Percentiles rank a stretch among this genome's conserved stretches.
phyloP scores from a whole-genome alignment of 345 rosid genomes.

The Sonneratia alba region DNA sequence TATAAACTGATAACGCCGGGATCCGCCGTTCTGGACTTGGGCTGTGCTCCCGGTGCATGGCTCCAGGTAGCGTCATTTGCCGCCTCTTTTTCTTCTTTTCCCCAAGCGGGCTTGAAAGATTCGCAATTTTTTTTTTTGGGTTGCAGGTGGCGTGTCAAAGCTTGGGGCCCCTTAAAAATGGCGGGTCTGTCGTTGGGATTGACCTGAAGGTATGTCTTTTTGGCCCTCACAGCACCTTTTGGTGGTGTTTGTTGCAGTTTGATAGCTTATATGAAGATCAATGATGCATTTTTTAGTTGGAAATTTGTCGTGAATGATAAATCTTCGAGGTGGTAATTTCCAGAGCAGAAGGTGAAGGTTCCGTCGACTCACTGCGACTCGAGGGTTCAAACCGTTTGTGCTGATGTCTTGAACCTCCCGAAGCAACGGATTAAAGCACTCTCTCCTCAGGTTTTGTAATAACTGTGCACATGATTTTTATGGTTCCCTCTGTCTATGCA shows the following conservation, averaged over 20 bases:
- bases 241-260: not conserved
- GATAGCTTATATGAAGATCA: not conserved
- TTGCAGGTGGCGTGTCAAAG: conserved; percentile 88
- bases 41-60: conserved; percentile 99
- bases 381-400: conserved; percentile 68
- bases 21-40: conserved; percentile 86
- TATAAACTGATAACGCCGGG: conserved; percentile 71
- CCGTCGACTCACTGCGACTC: conserved; percentile 73
- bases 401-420: conserved; percentile 63
- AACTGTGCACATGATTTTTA: not conserved
- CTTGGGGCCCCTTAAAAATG: conserved; percentile 69
- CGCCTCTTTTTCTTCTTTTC: not conserved
- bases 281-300: not conserved
- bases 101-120: not conserved
- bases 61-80: conserved; percentile 50
- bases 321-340: conserved; percentile 16
- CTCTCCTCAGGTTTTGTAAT: conserved; percentile 58
- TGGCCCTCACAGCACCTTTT: not conserved
- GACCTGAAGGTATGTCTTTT: conserved; percentile 66
- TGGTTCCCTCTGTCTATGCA: not conserved
- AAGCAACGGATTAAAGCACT: conserved; percentile 48
- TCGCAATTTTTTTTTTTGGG: not conserved
- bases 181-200: conserved; percentile 78
- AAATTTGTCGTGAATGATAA: not conserved
- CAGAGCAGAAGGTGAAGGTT: conserved; percentile 94